Evolutionary conservation across 768 basidiomycete genomes (phyloP).

Genomic region (Dacryopinax primogenitus): DNA sequence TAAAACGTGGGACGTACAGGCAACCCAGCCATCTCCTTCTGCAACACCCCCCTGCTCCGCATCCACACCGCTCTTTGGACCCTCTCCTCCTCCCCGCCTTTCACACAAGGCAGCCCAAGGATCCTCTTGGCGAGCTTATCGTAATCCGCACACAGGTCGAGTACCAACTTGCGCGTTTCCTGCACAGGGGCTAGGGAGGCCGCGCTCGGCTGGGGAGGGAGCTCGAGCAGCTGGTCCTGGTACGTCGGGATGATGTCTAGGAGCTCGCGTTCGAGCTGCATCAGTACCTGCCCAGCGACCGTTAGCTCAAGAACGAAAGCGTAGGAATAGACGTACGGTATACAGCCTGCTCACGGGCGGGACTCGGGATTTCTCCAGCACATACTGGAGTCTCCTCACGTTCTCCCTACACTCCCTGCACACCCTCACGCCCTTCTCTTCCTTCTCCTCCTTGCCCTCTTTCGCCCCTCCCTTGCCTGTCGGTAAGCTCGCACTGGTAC

Average conservation of each 20-base stretch:
- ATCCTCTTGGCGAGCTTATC: conserved; percentile 82
- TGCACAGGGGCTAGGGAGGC: conserved; percentile 37
- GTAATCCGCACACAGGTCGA: conserved; percentile 79
- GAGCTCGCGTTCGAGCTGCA: conserved; percentile 75
- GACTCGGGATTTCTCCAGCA: conserved; percentile 44
- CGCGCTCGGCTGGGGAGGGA: conserved; percentile 38
- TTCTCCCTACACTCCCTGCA: conserved; percentile 73
- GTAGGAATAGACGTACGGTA: conserved; percentile 35
- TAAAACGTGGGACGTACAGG: too few relatives aligned
- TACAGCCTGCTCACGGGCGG: conserved; percentile 60
- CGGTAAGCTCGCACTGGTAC: conserved; percentile 16
- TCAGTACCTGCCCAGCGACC: conserved; percentile 42
- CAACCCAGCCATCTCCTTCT: conserved; percentile 80
- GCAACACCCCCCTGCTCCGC: conserved; percentile 66
- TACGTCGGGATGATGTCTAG: conserved; percentile 75
- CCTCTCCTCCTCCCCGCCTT: conserved; percentile 64
- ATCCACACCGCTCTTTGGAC: conserved; percentile 71
- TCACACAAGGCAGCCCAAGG: conserved; percentile 51
- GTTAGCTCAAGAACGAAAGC: not conserved
- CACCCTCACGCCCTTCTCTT: conserved; percentile 75
- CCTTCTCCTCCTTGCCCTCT: conserved; percentile 64
- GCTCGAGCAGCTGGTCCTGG: conserved; percentile 63
- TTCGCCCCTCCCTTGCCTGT: conserved; percentile 19
- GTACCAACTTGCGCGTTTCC: conserved; percentile 59
- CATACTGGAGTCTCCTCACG: conserved; percentile 70